Conservation (phyloP, 2,329 filamentous ascomycete species). For the Dothistroma septosporum region DNA sequence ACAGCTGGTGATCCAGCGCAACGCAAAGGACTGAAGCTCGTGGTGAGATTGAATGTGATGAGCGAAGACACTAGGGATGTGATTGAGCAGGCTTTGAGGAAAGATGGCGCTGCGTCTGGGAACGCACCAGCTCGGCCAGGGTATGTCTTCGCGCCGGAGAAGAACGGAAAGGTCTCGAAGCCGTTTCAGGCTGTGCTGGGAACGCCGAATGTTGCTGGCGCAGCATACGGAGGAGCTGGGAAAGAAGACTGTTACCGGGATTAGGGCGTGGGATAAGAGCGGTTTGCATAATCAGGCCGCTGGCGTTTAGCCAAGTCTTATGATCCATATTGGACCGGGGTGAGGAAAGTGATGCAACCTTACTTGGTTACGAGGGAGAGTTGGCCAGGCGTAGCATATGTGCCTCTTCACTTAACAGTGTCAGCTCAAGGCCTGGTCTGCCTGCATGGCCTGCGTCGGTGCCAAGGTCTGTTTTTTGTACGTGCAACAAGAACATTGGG, state of each 20-base stretch:
- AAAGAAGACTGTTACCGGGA: background rate
- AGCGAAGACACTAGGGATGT: conserved; percentile 14
- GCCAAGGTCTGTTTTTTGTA: too few relatives aligned
- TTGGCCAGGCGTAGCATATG: too few relatives aligned
- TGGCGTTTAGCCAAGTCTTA: background rate
- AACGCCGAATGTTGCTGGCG: background rate
- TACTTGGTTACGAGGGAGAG: too few relatives aligned
- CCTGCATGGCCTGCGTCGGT: too few relatives aligned
- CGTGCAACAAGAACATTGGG: too few relatives aligned
- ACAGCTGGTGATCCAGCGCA: conserved; percentile 3
- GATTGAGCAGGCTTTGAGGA: conserved; percentile 13
- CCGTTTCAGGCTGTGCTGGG: background rate
- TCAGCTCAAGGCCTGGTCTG: too few relatives aligned
- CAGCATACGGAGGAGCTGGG: background rate
- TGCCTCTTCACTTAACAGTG: too few relatives aligned
- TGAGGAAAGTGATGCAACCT: too few relatives aligned
- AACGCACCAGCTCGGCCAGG: conserved; percentile 14
- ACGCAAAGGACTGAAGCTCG: conserved; percentile 6
- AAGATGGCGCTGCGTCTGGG: conserved; percentile 6
- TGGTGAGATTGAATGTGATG: conserved; percentile 10
- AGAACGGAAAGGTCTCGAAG: background rate
- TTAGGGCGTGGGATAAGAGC: background rate
- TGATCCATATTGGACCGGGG: background rate
- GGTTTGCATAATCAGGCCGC: background rate
- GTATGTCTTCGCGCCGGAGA: conserved; percentile 8